Base-by-base conservation (phyloP, 1,139 yeast genomes). In the Torulaspora pretoriensis region DNA sequence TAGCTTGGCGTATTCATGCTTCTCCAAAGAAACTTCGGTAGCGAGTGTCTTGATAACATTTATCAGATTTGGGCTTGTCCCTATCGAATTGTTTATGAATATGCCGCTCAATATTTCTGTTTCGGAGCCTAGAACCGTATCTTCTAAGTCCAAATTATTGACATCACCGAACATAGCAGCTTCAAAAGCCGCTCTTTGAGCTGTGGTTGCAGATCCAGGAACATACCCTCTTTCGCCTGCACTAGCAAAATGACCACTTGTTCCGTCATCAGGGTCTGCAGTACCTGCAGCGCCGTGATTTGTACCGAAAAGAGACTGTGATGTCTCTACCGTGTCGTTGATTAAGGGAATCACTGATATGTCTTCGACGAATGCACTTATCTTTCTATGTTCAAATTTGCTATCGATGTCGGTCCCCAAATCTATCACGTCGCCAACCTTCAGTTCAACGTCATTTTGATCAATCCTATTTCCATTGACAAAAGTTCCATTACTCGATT, bases 401-500 rank as follows among this genome's bases (percentile, higher is more conserved):
- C 83, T 81, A 58, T 88, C 89, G 43, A 94, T 87, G 59, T 94
- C 95, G 45, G 95, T 88, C 1, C 99, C 98, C 47, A 94, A 71
- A 59, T 92, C 95, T 13, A 92, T 75, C 9, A 78, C 71, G 65
- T 92, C 98, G 12, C 88, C 92, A 31, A 81, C 73, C 48, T 79
- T 74, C 42, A 92, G 68, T 54, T 81, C 87, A 2, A 58, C 58
- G 26, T 60, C 63, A 3, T 76, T 90, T 32, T 77, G 73, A 17
- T 79, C 78, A 7, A 92, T 72, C 49, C 90, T 80, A 33, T 69
- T 71, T 35, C 82, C 87, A 63, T 92, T 92, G 40, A 92, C 78
- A 63, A 85, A 94, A 0, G 98, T 92, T 8, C 99, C 99, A 66
- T 92, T 92, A 16, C 96, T 86, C 7, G 95, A 84, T 43, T 89